These are phyloP conservation scores for Annulohypoxylon stygium DNA, from an alignment of 495 filamentous ascomycete species.

Conservation along the genomic window DNA sequence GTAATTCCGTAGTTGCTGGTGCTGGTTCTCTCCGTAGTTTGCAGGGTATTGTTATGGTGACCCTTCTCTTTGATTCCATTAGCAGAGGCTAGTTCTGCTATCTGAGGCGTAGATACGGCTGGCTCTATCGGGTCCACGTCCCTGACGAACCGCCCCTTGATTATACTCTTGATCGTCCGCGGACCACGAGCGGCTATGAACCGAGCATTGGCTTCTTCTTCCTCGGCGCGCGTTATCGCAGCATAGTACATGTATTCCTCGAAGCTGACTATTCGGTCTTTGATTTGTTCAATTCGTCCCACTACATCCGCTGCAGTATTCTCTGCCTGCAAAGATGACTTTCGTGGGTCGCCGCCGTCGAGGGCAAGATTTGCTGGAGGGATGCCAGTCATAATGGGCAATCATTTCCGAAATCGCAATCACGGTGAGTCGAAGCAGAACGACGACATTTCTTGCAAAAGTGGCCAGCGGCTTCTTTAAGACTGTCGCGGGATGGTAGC, in stretches of 20 bases:
- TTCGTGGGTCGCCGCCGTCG: constrained; percentile 34
- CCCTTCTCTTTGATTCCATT: constrained; percentile 38
- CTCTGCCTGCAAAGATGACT: constrained; percentile 13
- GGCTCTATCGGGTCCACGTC: constrained; percentile 10
- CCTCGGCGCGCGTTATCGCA: constrained; percentile 58
- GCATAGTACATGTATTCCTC: constrained; percentile 68
- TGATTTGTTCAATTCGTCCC: constrained; percentile 1
- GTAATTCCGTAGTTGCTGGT: constrained; percentile 37
- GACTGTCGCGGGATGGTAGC: constrained; percentile 1
- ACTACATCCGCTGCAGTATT: constrained; percentile 9
- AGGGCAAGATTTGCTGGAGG: constrained; percentile 37
- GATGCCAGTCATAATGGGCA: constrained; percentile 27
- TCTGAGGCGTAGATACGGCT: constrained; percentile 20
- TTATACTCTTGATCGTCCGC: constrained; percentile 47
- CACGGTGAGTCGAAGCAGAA: not conserved
- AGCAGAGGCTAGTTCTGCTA: constrained; percentile 16
- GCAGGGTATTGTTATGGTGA: constrained; percentile 1
- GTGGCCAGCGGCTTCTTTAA: constrained; percentile 16
- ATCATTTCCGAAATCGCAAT: not conserved
- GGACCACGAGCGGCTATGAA: constrained; percentile 47
- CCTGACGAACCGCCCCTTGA: constrained; percentile 51
- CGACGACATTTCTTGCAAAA: not conserved
- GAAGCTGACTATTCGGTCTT: constrained; percentile 47
- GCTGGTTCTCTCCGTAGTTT: not conserved
- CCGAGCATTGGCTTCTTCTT: constrained; percentile 53